Percentiles rank a stretch among this genome's conserved stretches.
Evolutionary conservation across 805 yeast species (phyloP).

Genomic region (Candida argentea): DNA sequence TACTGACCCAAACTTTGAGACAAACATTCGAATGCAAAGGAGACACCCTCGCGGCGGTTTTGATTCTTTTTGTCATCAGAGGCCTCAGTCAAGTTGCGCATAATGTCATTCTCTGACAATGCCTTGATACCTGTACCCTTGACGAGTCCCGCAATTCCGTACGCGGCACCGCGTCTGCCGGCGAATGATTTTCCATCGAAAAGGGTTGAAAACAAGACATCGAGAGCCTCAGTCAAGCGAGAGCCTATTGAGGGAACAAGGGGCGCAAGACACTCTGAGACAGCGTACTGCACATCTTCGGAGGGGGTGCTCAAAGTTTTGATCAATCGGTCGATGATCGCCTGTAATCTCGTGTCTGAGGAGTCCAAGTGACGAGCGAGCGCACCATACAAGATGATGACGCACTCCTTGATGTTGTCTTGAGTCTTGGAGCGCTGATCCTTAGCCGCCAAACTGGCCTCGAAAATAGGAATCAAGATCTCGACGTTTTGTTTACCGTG

Average conservation of each 20-base stretch:
- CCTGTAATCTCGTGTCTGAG: slow-evolving; percentile 54
- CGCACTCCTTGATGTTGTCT: slow-evolving; percentile 64
- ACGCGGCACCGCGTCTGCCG: slow-evolving; percentile 87
- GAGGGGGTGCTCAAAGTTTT: slow-evolving; percentile 78
- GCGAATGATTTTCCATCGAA: slow-evolving; percentile 41
- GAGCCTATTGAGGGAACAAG: slow-evolving; percentile 51
- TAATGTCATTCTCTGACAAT: slow-evolving; percentile 64
- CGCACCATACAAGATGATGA: slow-evolving; percentile 82
- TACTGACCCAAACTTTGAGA: slow-evolving; percentile 64
- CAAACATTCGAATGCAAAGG: slow-evolving; percentile 75
- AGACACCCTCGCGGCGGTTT: slow-evolving; percentile 75
- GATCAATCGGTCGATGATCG: slow-evolving; percentile 60
- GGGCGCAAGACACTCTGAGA: slow-evolving; percentile 79
- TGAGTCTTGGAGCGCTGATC: slow-evolving; percentile 38
- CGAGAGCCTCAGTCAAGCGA: slow-evolving; percentile 45
- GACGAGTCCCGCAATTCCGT: slow-evolving; percentile 89
- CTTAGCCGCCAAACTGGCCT: slow-evolving; percentile 45
- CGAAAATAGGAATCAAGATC: slow-evolving; percentile 71
- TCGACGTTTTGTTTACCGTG: slow-evolving; percentile 68
- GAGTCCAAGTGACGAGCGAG: slow-evolving; percentile 74
- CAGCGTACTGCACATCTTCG: slow-evolving; percentile 82
- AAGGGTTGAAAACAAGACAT: slow-evolving; percentile 47
- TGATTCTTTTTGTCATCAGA: slow-evolving; percentile 78
- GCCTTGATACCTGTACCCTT: slow-evolving; percentile 83
- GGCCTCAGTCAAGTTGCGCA: slow-evolving; percentile 67